Conservation (phyloP, 352 stramenopile species). For the Pythium volutum region DNA sequence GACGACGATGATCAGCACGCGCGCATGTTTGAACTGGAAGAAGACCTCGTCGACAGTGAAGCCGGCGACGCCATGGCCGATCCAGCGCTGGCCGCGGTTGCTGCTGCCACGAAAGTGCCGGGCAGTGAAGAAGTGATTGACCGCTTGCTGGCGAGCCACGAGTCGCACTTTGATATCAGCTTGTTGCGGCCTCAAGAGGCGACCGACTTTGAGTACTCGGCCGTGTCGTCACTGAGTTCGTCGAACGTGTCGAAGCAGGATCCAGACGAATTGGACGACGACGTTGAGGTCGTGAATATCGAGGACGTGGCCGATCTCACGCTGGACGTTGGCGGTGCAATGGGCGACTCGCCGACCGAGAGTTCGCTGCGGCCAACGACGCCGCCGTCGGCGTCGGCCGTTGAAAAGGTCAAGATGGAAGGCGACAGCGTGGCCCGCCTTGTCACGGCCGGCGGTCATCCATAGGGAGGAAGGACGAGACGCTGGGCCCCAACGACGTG, state of each 20-base stretch:
- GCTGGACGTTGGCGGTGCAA: background rate
- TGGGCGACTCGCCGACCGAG: constrained; percentile 19
- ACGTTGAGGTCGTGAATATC: constrained; percentile 10
- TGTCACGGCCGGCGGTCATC: constrained; percentile 9
- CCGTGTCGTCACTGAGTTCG: constrained; percentile 60
- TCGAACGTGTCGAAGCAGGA: constrained; percentile 15
- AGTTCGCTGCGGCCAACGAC: constrained; percentile 11
- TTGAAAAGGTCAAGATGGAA: constrained; percentile 16
- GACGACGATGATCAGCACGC: constrained; percentile 35
- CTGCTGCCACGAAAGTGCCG: background rate
- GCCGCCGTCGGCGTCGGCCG: background rate
- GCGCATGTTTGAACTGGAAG: constrained; percentile 27
- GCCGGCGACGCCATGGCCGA: constrained; percentile 12
- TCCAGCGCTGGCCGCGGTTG: background rate
- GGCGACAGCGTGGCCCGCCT: background rate
- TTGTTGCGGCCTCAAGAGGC: constrained; percentile 62
- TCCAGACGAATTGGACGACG: constrained; percentile 3
- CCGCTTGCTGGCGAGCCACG: constrained; percentile 32
- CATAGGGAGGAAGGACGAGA: constrained; percentile 7
- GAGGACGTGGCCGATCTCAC: background rate
- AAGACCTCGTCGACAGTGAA: constrained; percentile 24
- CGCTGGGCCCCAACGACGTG: too few relatives aligned
- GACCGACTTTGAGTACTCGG: constrained; percentile 61
- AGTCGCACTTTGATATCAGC: constrained; percentile 75
- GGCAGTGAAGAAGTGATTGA: constrained; percentile 16